These are phyloP conservation scores for Gossypium gossypioides DNA, from an alignment of 441 rosid genomes.

Conservation along the genomic window DNA sequence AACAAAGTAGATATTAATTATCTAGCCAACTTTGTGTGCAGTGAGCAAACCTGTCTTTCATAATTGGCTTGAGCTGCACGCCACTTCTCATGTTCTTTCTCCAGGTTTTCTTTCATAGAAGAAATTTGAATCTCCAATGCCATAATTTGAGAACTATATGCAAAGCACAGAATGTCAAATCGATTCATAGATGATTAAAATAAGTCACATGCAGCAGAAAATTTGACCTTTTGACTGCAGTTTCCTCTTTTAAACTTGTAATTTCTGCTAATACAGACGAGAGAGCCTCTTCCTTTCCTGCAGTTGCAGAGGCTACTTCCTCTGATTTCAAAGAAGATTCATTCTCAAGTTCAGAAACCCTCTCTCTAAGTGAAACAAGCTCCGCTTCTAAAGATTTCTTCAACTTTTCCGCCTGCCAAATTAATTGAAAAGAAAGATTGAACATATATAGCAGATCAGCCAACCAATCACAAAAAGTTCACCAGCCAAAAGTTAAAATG, in stretches of 20 bases:
- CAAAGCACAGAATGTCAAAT: slow-evolving; percentile 16
- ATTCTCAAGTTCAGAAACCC: slow-evolving; percentile 64
- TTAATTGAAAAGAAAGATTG: not conserved
- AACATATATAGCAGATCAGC: not conserved
- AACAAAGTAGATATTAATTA: not conserved
- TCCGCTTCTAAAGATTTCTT: slow-evolving; percentile 69
- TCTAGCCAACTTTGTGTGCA: not conserved
- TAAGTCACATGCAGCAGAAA: not conserved
- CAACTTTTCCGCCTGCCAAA: slow-evolving; percentile 53
- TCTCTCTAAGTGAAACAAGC: slow-evolving; percentile 52
- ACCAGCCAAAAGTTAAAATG: slow-evolving; percentile 7
- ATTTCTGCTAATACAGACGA: slow-evolving; percentile 58
- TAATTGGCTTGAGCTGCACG: slow-evolving; percentile 76
- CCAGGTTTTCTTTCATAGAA: slow-evolving; percentile 58
- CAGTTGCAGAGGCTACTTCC: slow-evolving; percentile 56
- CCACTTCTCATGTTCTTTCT: slow-evolving; percentile 71
- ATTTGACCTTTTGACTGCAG: slow-evolving; percentile 48
- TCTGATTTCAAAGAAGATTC: slow-evolving; percentile 64
- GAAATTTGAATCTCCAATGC: slow-evolving; percentile 59
- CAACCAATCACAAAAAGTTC: not conserved
- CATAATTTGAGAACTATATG: slow-evolving; percentile 58
- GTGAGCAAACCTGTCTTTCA: slow-evolving; percentile 81
- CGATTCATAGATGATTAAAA: not conserved
- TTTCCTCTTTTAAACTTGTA: slow-evolving; percentile 62
- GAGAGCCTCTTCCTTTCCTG: slow-evolving; percentile 65